phyloP scores from a whole-genome alignment of 2,329 filamentous ascomycete species.

The Canariomyces notabilis region DNA sequence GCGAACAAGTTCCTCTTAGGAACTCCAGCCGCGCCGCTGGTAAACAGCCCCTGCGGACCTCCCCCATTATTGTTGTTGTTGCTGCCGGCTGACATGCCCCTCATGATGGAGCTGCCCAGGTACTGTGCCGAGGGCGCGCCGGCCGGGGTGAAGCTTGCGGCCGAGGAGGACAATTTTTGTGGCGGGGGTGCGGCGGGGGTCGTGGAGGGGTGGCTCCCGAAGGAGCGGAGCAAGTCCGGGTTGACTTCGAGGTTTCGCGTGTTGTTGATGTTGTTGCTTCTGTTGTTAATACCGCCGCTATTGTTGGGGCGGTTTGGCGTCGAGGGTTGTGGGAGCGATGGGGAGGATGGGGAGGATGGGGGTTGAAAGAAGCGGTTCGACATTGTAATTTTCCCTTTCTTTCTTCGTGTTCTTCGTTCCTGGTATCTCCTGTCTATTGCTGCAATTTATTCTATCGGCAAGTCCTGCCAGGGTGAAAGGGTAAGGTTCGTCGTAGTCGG shows the following conservation, averaged over 20 bases:
- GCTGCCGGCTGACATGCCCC: constrained; percentile 29
- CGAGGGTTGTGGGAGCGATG: constrained; percentile 7
- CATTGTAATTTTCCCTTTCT: constrained; percentile 3
- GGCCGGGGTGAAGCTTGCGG: constrained; percentile 50
- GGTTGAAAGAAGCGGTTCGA: constrained; percentile 9
- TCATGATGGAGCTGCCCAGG: constrained; percentile 50
- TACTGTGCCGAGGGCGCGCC: constrained; percentile 53
- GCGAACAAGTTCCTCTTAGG: constrained; percentile 7
- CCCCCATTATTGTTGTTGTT: constrained; percentile 35
- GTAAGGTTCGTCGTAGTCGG: too few relatives aligned
- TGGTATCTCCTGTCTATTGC: constrained; percentile 32
- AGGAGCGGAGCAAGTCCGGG: not conserved
- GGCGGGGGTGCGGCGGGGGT: constrained; percentile 38
- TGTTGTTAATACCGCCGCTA: too few relatives aligned
- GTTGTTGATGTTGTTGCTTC: not conserved
- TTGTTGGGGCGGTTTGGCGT: constrained; percentile 9
- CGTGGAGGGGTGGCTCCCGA: constrained; percentile 7
- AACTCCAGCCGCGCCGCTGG: not conserved
- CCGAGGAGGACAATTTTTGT: constrained; percentile 47
- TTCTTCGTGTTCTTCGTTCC: not conserved
- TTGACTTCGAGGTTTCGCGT: not conserved
- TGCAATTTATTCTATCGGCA: not conserved
- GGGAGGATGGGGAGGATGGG: not conserved
- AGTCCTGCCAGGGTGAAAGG: not conserved
- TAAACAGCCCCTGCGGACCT: not conserved